Evolutionary conservation across 2,329 filamentous ascomycete species (phyloP).

Genomic region (Colletotrichum sp.): DNA sequence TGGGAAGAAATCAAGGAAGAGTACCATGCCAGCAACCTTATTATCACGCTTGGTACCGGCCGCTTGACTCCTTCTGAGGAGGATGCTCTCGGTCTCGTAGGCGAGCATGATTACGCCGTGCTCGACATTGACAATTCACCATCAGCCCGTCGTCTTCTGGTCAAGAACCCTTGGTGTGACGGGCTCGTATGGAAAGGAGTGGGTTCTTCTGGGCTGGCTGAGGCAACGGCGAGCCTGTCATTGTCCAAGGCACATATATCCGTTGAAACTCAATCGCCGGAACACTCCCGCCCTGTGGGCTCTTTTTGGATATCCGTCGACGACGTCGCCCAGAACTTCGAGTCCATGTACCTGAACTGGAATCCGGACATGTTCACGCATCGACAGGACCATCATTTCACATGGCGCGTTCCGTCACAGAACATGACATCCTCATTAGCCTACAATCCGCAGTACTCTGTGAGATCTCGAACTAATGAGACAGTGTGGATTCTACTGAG

Average conservation of each 20-base stretch:
- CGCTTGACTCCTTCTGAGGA: slow-evolving; percentile 80
- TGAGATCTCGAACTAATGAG: slow-evolving; percentile 62
- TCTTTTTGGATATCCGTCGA: slow-evolving; percentile 94
- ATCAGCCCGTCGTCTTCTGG: slow-evolving; percentile 71
- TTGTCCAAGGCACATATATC: not conserved
- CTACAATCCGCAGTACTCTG: slow-evolving; percentile 75
- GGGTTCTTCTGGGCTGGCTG: slow-evolving; percentile 23
- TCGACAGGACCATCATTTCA: slow-evolving; percentile 89
- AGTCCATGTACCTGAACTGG: slow-evolving; percentile 98
- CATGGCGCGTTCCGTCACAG: slow-evolving; percentile 70
- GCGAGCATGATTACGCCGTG: slow-evolving; percentile 94
- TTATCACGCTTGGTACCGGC: slow-evolving; percentile 90
- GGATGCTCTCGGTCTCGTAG: slow-evolving; percentile 78
- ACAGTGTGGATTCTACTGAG: slow-evolving; percentile 84
- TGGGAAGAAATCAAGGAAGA: slow-evolving; percentile 80
- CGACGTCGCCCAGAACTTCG: slow-evolving; percentile 88
- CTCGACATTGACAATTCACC: slow-evolving; percentile 73
- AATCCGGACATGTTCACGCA: slow-evolving; percentile 83
- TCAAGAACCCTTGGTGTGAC: slow-evolving; percentile 97
- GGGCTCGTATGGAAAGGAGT: slow-evolving; percentile 73
- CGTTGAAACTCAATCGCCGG: slow-evolving; percentile 22
- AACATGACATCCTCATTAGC: slow-evolving; percentile 61
- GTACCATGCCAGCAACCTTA: slow-evolving; percentile 79
- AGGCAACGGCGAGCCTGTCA: not conserved
- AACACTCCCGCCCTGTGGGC: slow-evolving; percentile 53